Evolutionary conservation across 1,284 basidiomycete genomes (phyloP).

Genomic region (Moniliella sp.): DNA sequence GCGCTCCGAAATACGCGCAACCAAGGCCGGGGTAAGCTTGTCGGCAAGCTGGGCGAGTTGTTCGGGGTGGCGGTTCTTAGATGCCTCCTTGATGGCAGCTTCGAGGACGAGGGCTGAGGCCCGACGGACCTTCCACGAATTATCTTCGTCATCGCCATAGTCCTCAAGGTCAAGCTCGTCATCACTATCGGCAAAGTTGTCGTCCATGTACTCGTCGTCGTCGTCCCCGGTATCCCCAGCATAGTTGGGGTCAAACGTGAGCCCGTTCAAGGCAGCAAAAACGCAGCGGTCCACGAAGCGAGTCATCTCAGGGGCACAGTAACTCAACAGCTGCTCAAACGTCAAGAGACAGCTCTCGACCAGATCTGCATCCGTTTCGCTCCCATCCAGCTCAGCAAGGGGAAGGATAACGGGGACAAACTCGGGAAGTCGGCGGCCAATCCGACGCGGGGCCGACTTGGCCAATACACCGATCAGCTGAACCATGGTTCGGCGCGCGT

Average conservation of each 20-base stretch:
- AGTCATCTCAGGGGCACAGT: constrained; percentile 59
- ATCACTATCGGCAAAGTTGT: constrained; percentile 41
- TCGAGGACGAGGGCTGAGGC: constrained; percentile 72
- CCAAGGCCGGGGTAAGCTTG: constrained; percentile 62
- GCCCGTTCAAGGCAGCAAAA: constrained; percentile 49
- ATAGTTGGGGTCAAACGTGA: constrained; percentile 94
- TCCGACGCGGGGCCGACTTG: constrained; percentile 14
- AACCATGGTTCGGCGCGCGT: constrained; percentile 50
- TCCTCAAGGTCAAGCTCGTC: constrained; percentile 34
- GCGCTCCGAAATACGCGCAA: constrained; percentile 73
- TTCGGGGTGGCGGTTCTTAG: constrained; percentile 70
- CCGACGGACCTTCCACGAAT: constrained; percentile 91
- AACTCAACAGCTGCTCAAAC: constrained; percentile 50
- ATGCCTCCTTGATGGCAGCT: constrained; percentile 61
- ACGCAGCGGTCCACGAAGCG: constrained; percentile 51
- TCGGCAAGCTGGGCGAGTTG: constrained; percentile 57
- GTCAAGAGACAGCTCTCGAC: constrained; percentile 11
- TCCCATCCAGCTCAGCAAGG: constrained; percentile 44
- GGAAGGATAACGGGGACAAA: constrained; percentile 43
- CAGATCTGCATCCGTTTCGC: constrained; percentile 53
- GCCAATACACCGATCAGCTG: constrained; percentile 51
- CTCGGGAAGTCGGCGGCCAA: constrained; percentile 13
- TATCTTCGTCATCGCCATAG: constrained; percentile 91
- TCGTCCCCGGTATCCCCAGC: constrained; percentile 55
- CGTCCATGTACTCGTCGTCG: constrained; percentile 39